Evolutionary conservation across 805 yeast genomes (phyloP).

Genomic region (Ogataea polymorpha): DNA sequence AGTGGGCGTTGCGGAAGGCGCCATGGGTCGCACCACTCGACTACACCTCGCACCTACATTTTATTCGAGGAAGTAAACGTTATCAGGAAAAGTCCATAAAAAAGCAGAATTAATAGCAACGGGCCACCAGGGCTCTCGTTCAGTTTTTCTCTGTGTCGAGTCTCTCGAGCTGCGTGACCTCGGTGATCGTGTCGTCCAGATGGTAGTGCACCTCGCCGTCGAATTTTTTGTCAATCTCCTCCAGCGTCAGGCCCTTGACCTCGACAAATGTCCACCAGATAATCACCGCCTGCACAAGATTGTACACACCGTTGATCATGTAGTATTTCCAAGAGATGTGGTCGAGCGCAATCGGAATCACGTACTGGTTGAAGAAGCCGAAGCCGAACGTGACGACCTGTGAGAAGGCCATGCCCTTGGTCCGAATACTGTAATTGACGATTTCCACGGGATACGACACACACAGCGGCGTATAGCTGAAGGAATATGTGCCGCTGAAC

Average conservation of each 20-base stretch:
- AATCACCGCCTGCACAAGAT: conserved; percentile 21
- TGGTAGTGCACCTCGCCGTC: conserved; percentile 22
- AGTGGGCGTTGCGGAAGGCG: neutral
- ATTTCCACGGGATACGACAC: conserved; percentile 29
- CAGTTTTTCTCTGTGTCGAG: neutral
- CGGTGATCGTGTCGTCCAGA: conserved; percentile 1
- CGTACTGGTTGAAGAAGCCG: conserved; percentile 27
- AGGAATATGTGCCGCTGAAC: conserved; percentile 24
- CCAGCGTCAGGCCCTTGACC: conserved; percentile 27
- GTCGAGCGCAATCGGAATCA: conserved; percentile 31
- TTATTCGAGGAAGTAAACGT: too few species aligned
- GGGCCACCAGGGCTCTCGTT: too few species aligned
- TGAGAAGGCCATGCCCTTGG: conserved; percentile 29
- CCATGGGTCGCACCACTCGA: too few species aligned
- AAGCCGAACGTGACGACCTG: conserved; percentile 25
- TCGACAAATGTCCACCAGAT: conserved; percentile 28
- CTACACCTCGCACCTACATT: too few species aligned
- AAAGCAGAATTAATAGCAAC: neutral
- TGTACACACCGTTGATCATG: conserved; percentile 26
- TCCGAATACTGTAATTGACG: conserved; percentile 23
- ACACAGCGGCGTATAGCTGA: conserved; percentile 28
- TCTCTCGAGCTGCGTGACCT: conserved; percentile 2
- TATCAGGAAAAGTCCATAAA: neutral
- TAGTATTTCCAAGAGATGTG: conserved; percentile 25
- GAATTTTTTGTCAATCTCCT: conserved; percentile 29